Evolutionary conservation across 495 filamentous ascomycete species (phyloP), one percentile per base, ranked within the genome.

Genomic region (Trichoderma orchidacearum): DNA sequence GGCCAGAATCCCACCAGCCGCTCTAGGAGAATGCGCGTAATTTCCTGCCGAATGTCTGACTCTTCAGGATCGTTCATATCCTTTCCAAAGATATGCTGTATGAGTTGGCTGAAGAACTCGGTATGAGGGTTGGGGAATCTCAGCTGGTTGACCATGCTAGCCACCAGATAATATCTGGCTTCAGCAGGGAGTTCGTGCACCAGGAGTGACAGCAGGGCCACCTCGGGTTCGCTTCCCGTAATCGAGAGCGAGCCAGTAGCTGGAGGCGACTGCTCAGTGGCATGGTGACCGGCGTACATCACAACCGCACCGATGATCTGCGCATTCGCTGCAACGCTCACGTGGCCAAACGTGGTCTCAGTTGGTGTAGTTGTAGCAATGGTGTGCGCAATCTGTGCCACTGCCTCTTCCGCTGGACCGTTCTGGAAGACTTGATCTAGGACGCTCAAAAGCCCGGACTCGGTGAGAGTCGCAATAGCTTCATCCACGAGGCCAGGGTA

Each of bases 81-180:
- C 57, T 81, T 78, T 13, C 87, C 86, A 68, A 97, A 96, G 56
- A 99, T 73, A 62, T 92, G 85, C 38, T 96, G 78, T 17, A 96
- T 79, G 15, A 87, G 81, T 66, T 90, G 87, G 67, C 83, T 89
- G 72, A 96, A 99, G 72, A 91, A 97, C 64, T 94, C 85, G 17
- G 93, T 97, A 63, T 91, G 81, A 61, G 83, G 85, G 64, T 90
- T 95, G 2, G 90, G 86, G 62, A 87, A 93, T 50, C 94, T 85
- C 28, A 99, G 83, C 69, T 96, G 89, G 70, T 96, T 93, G 45
- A 87, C 80, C 69, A 97, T 92, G 50, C 86, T 86, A 64, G 77
- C 81, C 48, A 96, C 64, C 54, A 99, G 73, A 66, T 88, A 87
- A 71, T 95, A 95, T 35, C 90, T 85, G 12, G 82, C 80, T 63